These are phyloP conservation scores for Penicillium crustosum DNA, from an alignment of 2,329 filamentous ascomycete species.

Conservation along the genomic window DNA sequence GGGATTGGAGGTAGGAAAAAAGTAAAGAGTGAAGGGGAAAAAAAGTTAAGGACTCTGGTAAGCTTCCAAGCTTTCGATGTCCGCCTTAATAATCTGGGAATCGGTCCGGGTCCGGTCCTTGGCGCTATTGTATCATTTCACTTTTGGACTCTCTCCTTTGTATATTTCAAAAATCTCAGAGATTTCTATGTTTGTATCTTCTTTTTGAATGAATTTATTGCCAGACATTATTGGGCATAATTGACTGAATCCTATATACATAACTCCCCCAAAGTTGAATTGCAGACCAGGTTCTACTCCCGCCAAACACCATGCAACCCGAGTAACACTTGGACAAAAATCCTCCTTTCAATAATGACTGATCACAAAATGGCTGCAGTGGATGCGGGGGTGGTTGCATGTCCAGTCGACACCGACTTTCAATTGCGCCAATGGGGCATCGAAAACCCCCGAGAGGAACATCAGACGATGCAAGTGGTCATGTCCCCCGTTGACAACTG, in stretches of 20 bases:
- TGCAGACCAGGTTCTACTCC: slow-evolving; percentile 7
- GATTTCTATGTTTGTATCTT: neutral
- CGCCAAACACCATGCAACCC: slow-evolving; percentile 11
- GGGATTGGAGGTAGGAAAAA: slow-evolving; percentile 11
- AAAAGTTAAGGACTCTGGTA: slow-evolving; percentile 20
- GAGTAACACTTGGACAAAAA: slow-evolving; percentile 1
- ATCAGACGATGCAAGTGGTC: neutral
- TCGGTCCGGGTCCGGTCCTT: slow-evolving; percentile 5
- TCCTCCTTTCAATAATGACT: neutral
- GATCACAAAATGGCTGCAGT: slow-evolving; percentile 7
- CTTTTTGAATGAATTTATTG: neutral
- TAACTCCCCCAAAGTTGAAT: neutral
- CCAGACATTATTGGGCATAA: neutral
- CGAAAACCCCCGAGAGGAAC: neutral
- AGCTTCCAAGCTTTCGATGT: slow-evolving; percentile 10
- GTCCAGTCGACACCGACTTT: slow-evolving; percentile 7
- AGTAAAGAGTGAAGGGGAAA: slow-evolving; percentile 7
- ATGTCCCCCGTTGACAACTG: neutral
- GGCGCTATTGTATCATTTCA: neutral
- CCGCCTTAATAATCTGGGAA: slow-evolving; percentile 26
- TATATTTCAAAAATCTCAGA: neutral
- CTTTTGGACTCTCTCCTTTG: neutral
- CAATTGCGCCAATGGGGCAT: slow-evolving; percentile 5
- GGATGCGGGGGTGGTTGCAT: slow-evolving; percentile 4
- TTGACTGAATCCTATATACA: slow-evolving; percentile 10